Evolutionary conservation across 768 basidiomycete genomes (phyloP).

Genomic region (Asterophora lycoperdoides): DNA sequence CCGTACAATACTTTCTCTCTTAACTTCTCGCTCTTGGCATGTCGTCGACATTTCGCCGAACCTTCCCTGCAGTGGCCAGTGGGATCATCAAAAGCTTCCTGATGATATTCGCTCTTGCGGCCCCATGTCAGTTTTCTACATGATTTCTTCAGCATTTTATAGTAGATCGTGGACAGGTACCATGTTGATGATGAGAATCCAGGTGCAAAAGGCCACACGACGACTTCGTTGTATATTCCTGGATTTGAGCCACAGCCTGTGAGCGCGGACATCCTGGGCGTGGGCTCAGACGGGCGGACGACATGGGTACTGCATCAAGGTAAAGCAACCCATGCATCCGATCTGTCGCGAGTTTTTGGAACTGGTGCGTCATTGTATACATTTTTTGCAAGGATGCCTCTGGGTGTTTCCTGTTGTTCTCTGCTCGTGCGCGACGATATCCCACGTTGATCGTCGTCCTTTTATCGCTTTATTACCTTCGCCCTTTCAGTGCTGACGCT

Average conservation of each 20-base stretch:
- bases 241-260: conserved; percentile 42
- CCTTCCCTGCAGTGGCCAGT: too few species aligned
- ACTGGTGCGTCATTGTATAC: conserved; percentile 27
- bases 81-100: too few species aligned
- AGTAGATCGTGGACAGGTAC: too few species aligned
- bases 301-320: conserved; percentile 37
- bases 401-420: not conserved
- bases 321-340: conserved; percentile 27
- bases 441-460: not conserved
- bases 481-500: not conserved
- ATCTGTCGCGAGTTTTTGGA: conserved; percentile 30
- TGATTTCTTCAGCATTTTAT: too few species aligned
- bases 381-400: not conserved
- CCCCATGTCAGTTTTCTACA: not conserved
- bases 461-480: not conserved
- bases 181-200: not conserved
- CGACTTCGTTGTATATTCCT: conserved; percentile 39
- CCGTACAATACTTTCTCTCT: too few species aligned
- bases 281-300: conserved; percentile 36
- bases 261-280: conserved; percentile 38
- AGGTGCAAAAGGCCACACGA: conserved; percentile 25
- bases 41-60: too few species aligned
- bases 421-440: not conserved
- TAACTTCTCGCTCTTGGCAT: too few species aligned
- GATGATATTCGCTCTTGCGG: not conserved